Conservation (phyloP, 164 flowering plant species). For the Annona squamosa region DNA sequence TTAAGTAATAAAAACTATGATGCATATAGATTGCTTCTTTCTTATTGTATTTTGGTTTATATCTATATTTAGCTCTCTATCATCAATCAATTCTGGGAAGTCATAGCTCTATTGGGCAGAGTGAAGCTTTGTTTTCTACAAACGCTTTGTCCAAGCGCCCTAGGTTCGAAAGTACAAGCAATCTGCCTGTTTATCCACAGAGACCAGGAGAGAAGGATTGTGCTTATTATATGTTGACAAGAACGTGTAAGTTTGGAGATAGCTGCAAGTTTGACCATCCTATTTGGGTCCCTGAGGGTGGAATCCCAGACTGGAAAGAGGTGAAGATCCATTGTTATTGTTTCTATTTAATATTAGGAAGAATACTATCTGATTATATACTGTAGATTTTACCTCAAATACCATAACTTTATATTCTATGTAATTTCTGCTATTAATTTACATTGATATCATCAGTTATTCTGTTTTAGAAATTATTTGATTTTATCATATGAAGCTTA, state of each 20-base stretch:
- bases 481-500: neutral
- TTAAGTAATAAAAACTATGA: constrained; percentile 16
- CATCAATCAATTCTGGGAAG: constrained; percentile 65
- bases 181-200: constrained; percentile 86
- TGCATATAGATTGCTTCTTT: constrained; percentile 23
- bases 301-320: constrained; percentile 99
- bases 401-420: neutral
- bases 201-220: constrained; percentile 98
- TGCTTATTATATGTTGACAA: constrained; percentile 96
- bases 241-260: constrained; percentile 98
- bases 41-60: constrained; percentile 44
- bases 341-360: constrained; percentile 19
- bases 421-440: constrained; percentile 3
- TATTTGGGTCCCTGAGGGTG: constrained; percentile 99
- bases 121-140: constrained; percentile 75
- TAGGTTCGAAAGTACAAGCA: constrained; percentile 74
- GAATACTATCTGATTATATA: constrained; percentile 9
- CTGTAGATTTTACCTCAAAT: constrained; percentile 5
- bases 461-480: neutral
- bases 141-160: constrained; percentile 77
- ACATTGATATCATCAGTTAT: neutral
- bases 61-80: constrained; percentile 78
- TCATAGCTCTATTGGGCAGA: constrained; percentile 71
- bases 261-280: constrained; percentile 99
- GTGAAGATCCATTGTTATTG: constrained; percentile 45